These are phyloP conservation scores for Styphnolobium japonicum DNA, from an alignment of 306 rosid species.

Conservation along the genomic window DNA sequence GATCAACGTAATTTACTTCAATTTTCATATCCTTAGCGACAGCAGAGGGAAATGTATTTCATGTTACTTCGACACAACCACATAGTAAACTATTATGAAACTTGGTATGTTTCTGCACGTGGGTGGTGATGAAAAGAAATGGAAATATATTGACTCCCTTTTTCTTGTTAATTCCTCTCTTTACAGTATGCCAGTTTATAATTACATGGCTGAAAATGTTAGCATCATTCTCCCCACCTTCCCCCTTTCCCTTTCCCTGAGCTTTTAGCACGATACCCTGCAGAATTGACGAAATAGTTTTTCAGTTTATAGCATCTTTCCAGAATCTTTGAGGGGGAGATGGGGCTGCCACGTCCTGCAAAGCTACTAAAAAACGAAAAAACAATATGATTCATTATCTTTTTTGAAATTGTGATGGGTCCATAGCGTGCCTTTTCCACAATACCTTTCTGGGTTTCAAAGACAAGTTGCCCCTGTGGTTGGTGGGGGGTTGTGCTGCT, in stretches of 20 bases:
- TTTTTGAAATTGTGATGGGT: slow-evolving; percentile 39
- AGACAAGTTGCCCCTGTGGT: slow-evolving; percentile 37
- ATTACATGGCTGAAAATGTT: slow-evolving; percentile 6
- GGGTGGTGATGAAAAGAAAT: neutral
- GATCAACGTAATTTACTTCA: neutral
- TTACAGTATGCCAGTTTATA: slow-evolving; percentile 2
- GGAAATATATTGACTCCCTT: neutral
- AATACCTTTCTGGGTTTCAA: slow-evolving; percentile 20
- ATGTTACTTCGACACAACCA: too few relatives aligned
- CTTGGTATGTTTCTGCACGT: neutral
- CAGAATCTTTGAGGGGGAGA: slow-evolving; percentile 34
- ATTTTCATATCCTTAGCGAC: neutral
- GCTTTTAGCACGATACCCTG: slow-evolving; percentile 22
- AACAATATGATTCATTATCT: slow-evolving; percentile 44
- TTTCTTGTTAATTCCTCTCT: neutral
- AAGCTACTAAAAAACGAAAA: slow-evolving; percentile 65
- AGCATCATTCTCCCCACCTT: slow-evolving; percentile 13
- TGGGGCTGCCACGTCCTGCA: slow-evolving; percentile 38
- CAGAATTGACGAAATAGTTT: neutral
- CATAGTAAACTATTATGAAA: neutral
- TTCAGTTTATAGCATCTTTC: slow-evolving; percentile 29
- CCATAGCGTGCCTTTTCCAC: slow-evolving; percentile 12
- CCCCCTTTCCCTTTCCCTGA: neutral
- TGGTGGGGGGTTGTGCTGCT: slow-evolving; percentile 40
- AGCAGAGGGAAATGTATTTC: neutral